Percentiles rank a stretch among this genome's conserved stretches.
Evolutionary conservation across 306 rosid species (phyloP).

Genomic region (Prunus padus): DNA sequence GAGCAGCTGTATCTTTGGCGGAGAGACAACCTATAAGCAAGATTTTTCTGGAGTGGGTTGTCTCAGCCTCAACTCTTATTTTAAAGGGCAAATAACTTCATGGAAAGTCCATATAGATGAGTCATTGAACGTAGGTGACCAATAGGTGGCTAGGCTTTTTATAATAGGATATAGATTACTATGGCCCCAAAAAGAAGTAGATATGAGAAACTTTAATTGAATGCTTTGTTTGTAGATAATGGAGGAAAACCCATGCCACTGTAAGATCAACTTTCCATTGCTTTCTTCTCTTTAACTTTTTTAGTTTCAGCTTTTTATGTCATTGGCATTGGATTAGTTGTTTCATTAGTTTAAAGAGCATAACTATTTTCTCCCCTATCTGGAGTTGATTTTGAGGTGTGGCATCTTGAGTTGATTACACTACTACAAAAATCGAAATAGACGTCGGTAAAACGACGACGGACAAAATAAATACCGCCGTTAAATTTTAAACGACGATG

Average conservation of each 20-base stretch:
- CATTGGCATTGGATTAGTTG: constrained; percentile 4
- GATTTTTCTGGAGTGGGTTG: not conserved
- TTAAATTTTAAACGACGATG: too few relatives aligned
- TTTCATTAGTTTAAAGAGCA: constrained; percentile 12
- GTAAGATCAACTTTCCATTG: not conserved
- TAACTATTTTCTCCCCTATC: constrained; percentile 13
- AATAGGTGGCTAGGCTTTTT: too few relatives aligned
- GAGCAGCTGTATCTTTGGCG: constrained; percentile 15
- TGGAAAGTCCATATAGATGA: too few relatives aligned
- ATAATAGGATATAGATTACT: too few relatives aligned
- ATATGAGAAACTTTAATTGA: too few relatives aligned
- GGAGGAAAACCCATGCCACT: too few relatives aligned
- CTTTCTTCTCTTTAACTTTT: not conserved
- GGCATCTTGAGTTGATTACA: constrained; percentile 94
- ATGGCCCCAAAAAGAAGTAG: too few relatives aligned
- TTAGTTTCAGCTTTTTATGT: constrained; percentile 1
- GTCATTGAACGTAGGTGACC: too few relatives aligned
- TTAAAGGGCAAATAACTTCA: not conserved
- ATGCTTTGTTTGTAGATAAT: too few relatives aligned
- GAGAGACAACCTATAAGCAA: not conserved
- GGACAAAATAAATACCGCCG: too few relatives aligned
- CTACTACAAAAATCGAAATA: too few relatives aligned
- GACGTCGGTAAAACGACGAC: too few relatives aligned
- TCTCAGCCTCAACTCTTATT: not conserved
- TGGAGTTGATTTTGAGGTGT: constrained; percentile 81